A percentile compares a stretch with the other conserved stretches of the same genome.
phyloP scores from a whole-genome alignment of 306 rosid genomes.

The Vigna mungo region DNA sequence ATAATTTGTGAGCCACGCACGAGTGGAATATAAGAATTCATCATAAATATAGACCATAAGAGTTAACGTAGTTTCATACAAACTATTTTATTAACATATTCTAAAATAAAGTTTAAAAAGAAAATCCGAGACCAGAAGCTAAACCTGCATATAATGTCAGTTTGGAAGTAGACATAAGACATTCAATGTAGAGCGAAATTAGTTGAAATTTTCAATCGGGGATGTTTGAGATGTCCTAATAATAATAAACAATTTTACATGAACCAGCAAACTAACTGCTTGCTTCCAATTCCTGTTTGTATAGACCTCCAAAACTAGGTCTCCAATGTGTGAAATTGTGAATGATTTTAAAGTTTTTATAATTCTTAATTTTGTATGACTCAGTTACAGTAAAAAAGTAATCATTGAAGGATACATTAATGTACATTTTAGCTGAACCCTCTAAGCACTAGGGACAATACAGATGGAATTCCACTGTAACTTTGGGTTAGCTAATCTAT shows the following conservation, averaged over 20 bases:
- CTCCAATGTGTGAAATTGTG: neutral
- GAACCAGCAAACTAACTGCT: neutral
- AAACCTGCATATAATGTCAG: neutral
- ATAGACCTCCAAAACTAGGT: neutral
- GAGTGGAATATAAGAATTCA: too few relatives aligned
- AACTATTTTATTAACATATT: too few relatives aligned
- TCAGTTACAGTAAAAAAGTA: neutral
- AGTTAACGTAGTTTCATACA: too few relatives aligned
- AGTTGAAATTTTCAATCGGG: neutral
- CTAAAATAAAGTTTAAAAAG: neutral
- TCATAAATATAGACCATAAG: too few relatives aligned
- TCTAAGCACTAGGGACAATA: neutral
- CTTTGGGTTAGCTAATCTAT: neutral
- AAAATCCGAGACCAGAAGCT: neutral
- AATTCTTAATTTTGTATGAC: neutral
- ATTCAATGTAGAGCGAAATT: neutral
- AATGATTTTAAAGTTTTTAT: neutral
- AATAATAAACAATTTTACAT: neutral
- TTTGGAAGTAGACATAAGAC: neutral
- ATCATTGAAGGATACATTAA: neutral
- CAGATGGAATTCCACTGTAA: neutral
- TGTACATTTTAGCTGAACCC: slow-evolving; percentile 1
- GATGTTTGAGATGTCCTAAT: neutral
- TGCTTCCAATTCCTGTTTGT: neutral
- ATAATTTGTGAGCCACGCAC: too few relatives aligned